Base-by-base conservation (phyloP, 1,284 basidiomycete species). In the Ceratobasidium theobromae region DNA sequence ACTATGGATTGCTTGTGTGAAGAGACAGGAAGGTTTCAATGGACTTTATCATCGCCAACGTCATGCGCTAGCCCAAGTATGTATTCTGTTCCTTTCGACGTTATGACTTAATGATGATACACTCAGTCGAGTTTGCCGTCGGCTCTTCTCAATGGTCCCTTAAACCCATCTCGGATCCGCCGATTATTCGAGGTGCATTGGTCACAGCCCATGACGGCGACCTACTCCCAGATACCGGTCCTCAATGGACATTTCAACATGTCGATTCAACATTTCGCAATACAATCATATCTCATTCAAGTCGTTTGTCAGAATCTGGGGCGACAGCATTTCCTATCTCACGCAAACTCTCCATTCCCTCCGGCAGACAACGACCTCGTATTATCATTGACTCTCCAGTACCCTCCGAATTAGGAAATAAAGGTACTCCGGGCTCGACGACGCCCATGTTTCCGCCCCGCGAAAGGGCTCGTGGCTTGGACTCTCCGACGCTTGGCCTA, bases 81-180 rank as follows among this genome's bases (percentile, higher is more conserved):
- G 58, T 49, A 16, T 30, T 21, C 8, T 41, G 12, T 12, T 25
- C 33, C 5, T 14, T 40, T 1, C n/a, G 8, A 14, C 30, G 5
- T 40, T 6, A 21, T n/a, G 1, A 25, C 28, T 14, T 62, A 28
- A 62, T 35, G 14, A 21, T 9, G 12, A 38, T 43, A n/a, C 28
- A 18, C 18, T 38, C n/a, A 62, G 58, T 62, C 33, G 58, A 62
- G 28, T 62, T 62, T 21, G 48, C 58, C 25, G 58, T 62, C 27
- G 58, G 58, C n/a, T 62, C 58, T 41, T 51, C 58, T 8, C 58
- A 62, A 35, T 62, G 58, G 58, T 62, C 58, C 21, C 46, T 62
- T 14, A 32, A 62, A 30, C 16, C 58, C 3, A 40, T 62, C 23
- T 28, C 58, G 1, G 58, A 62, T 35, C 21, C 25, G 21, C 48